phyloP scores from a whole-genome alignment of 1,139 yeast species.

The Maudiozyma humilis region DNA sequence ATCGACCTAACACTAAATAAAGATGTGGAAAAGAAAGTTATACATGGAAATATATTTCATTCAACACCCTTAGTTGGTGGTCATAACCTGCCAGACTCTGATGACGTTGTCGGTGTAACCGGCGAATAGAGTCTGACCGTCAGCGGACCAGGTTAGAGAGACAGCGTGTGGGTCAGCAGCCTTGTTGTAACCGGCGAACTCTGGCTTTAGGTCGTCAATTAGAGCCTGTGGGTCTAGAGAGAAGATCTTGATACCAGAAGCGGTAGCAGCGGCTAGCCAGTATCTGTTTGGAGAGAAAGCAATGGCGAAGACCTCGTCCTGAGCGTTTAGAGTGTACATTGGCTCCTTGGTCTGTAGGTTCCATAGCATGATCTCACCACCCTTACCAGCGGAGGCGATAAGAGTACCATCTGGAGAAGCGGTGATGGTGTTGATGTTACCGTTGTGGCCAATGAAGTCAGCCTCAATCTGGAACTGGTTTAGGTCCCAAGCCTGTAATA shows the following conservation, averaged over 20 bases:
- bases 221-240: slow-evolving; percentile 92
- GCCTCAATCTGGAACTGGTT: slow-evolving; percentile 80
- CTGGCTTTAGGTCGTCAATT: slow-evolving; percentile 98
- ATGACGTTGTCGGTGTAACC: slow-evolving; percentile 99
- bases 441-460: slow-evolving; percentile 99
- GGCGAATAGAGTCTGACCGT: slow-evolving; percentile 98
- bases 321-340: slow-evolving; percentile 90
- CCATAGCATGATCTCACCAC: slow-evolving; percentile 98
- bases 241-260: slow-evolving; percentile 96
- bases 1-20: slow-evolving; percentile 8
- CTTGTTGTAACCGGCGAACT: slow-evolving; percentile 81
- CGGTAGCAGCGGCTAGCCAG: slow-evolving; percentile 99
- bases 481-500: slow-evolving; percentile 82
- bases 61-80: slow-evolving; percentile 47
- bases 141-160: slow-evolving; percentile 99
- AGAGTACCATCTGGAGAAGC: slow-evolving; percentile 99
- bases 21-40: slow-evolving; percentile 6
- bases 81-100: slow-evolving; percentile 99
- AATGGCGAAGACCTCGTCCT: slow-evolving; percentile 95
- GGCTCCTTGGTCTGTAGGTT: slow-evolving; percentile 84
- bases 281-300: slow-evolving; percentile 99
- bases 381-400: slow-evolving; percentile 99
- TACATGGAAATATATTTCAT: slow-evolving; percentile 7
- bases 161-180: slow-evolving; percentile 98
- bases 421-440: slow-evolving; percentile 95